A percentile compares a stretch with the other conserved stretches of the same genome.
phyloP scores from a whole-genome alignment of 2,329 filamentous ascomycete species.

The Amesomyces nigricolor region DNA sequence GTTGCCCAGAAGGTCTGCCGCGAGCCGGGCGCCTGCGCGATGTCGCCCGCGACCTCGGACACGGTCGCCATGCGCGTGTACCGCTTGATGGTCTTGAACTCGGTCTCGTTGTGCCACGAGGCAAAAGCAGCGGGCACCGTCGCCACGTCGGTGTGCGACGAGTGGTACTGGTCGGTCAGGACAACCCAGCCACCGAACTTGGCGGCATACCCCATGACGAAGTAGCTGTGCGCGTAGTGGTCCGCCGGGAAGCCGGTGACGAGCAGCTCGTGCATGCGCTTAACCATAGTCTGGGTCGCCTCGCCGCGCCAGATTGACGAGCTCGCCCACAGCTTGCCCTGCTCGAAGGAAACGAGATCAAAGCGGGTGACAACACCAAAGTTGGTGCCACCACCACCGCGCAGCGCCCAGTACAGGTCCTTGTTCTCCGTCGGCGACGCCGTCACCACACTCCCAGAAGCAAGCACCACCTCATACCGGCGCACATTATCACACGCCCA shows the following conservation, averaged over 20 bases:
- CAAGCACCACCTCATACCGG: slow-evolving; percentile 44
- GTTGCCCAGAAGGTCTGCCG: slow-evolving; percentile 31
- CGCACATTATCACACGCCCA: slow-evolving; percentile 43
- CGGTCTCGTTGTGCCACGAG: slow-evolving; percentile 17
- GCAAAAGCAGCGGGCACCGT: slow-evolving; percentile 23
- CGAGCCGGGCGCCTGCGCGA: slow-evolving; percentile 25
- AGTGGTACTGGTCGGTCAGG: slow-evolving; percentile 19
- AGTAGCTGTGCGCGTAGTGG: slow-evolving; percentile 19
- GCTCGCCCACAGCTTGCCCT: slow-evolving; percentile 29
- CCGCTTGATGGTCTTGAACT: slow-evolving; percentile 20
- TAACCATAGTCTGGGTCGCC: slow-evolving; percentile 31
- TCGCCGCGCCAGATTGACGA: slow-evolving; percentile 40
- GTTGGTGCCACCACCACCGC: slow-evolving; percentile 21
- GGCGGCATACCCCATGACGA: slow-evolving; percentile 10
- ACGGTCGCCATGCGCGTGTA: slow-evolving; percentile 26
- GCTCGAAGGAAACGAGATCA: slow-evolving; percentile 18
- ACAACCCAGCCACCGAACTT: slow-evolving; percentile 14
- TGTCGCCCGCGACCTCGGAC: slow-evolving; percentile 24
- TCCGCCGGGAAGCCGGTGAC: slow-evolving; percentile 16
- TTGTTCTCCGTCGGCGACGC: slow-evolving; percentile 33
- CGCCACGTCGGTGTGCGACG: slow-evolving; percentile 9
- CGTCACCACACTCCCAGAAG: slow-evolving; percentile 39
- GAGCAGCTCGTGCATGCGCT: slow-evolving; percentile 17
- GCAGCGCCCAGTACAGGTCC: slow-evolving; percentile 40
- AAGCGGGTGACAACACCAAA: slow-evolving; percentile 25